Evolutionary conservation across 495 filamentous ascomycete genomes (phyloP), one percentile per base, ranked within the genome.

Genomic region (Aspergillus mulundensis): DNA sequence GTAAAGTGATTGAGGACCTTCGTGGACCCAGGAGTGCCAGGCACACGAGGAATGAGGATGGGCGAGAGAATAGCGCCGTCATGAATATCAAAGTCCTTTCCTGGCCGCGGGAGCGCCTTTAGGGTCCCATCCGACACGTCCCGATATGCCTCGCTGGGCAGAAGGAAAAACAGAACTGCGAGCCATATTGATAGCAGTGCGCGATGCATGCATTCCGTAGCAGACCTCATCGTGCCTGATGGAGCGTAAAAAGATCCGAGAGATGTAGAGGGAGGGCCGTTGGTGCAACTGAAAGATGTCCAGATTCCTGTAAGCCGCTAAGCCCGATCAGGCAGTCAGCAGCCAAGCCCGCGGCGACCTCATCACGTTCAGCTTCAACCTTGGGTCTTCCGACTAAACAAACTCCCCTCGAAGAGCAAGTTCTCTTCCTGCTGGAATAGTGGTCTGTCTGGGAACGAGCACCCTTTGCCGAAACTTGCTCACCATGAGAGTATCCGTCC

Each of bases 21-120:
- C 14, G 73, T 70, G n/a, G 84, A 90, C 25, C 89, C 90, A 2
- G 82, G 74, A 5, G 90, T 96, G 19, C 93, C 94, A 21, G 94
- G 85, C 24, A 98, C 92, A 52, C 94, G 89, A 25, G 93, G 87
- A 20, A 82, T 84, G n/a, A 98, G 81, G 58, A 98, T 93, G 1
- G 92, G 94, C 1, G 92, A 77, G n/a, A 97, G 80, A 19, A 98
- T 76, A 7, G 79, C 72, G 52, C 90, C 88, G 49, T 74, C 78
- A 44, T 86, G 66, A 63, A 93, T 88, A 69, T 97, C 79, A 68
- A 97, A 94, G 74, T 96, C 92, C 28, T 79, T 58, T 52, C 81
- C 82, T 1, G 87, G 85, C 15, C 81, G 81, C 2, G 89, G 88
- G 4, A 97, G 74, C 36, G 70, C 66, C 36, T 72, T 74, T 14